These are phyloP conservation scores for Hypoxylon subgilvum DNA, from an alignment of 495 filamentous ascomycete species.

Conservation along the genomic window DNA sequence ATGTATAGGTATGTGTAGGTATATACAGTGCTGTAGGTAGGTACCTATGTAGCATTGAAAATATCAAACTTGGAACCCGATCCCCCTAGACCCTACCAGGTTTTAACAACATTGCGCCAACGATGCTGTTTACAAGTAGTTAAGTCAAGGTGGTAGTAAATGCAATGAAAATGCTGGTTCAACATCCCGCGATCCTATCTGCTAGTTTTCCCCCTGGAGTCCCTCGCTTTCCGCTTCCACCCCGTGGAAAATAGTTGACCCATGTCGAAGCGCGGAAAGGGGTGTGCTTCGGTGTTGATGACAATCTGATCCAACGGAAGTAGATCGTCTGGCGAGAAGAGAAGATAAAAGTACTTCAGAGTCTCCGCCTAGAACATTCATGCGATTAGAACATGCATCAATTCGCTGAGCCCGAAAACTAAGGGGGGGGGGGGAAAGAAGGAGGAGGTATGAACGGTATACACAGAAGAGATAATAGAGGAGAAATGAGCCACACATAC, in stretches of 20 bases:
- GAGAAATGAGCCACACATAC: too few species aligned
- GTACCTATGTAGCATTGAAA: neutral
- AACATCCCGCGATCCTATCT: slow-evolving; percentile 2
- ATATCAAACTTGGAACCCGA: too few species aligned
- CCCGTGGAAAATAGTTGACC: slow-evolving; percentile 81
- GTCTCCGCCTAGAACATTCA: slow-evolving; percentile 79
- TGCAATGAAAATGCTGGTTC: slow-evolving; percentile 19
- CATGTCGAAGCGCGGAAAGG: slow-evolving; percentile 83
- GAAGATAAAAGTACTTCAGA: slow-evolving; percentile 94
- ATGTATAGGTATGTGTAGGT: too few species aligned
- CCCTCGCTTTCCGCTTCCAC: slow-evolving; percentile 76
- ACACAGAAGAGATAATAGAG: too few species aligned
- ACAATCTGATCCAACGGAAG: slow-evolving; percentile 85
- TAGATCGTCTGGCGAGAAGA: slow-evolving; percentile 85
- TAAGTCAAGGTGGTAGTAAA: slow-evolving; percentile 15
- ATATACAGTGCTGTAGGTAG: neutral
- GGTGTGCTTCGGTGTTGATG: slow-evolving; percentile 95
- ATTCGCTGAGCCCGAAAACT: slow-evolving; percentile 1
- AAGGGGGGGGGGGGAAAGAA: neutral
- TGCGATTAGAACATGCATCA: slow-evolving; percentile 15
- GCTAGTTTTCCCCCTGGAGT: slow-evolving; percentile 46
- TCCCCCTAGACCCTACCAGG: too few species aligned
- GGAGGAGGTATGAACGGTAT: too few species aligned
- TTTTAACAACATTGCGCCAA: slow-evolving; percentile 30
- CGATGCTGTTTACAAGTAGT: slow-evolving; percentile 10